Base-by-base conservation (phyloP, 1,139 yeast genomes). In the Suhomyces bribrorum region DNA sequence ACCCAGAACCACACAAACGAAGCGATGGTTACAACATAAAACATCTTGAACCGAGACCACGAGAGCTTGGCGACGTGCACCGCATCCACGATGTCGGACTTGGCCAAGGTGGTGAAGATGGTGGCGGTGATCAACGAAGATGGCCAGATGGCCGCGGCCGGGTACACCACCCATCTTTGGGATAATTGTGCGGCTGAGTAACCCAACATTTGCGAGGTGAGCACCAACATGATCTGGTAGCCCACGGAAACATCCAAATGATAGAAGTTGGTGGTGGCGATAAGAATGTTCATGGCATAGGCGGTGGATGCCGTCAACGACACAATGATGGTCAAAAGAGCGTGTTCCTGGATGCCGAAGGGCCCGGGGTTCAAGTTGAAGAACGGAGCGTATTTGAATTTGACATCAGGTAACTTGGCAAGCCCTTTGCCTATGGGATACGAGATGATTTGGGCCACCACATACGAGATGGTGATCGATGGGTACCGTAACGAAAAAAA, bases 241-340 rank as follows among this genome's bases (percentile, higher is more conserved):
- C 73, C 73, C 50, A 66, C 59, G 18, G 66, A 64, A 35, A 65
- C 59, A 43, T 68, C 69, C 46, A 68, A 62, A 27, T 66, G 57
- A 56, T 75, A 77, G 36, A 56, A 56, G 37, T 56, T 50, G 35
- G 52, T 50, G 34, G 53, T 55, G 12, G 57, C 59, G 32, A 49
- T 47, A 7, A 52, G 46, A 18, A 53, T 50, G 36, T 54, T 52
- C 49, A 51, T 54, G 22, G 54, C 56, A 31, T 51, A 34, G 31
- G 50, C 42, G 27, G 54, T 47, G 27, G 53, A 42, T 28, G 54
- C 35, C 22, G 54, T 44, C 31, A 48, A 44, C 3, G 55, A 47
- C 13, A 51, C 50, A 14, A 52, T 42, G 14, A 50, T 45, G 14
- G 49, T 44, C 27, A 48, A 43, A 16, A 53, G 44, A 2, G 57